phyloP scores from a whole-genome alignment of 2,329 filamentous ascomycete species.

The Cordyceps cateniannulata region DNA sequence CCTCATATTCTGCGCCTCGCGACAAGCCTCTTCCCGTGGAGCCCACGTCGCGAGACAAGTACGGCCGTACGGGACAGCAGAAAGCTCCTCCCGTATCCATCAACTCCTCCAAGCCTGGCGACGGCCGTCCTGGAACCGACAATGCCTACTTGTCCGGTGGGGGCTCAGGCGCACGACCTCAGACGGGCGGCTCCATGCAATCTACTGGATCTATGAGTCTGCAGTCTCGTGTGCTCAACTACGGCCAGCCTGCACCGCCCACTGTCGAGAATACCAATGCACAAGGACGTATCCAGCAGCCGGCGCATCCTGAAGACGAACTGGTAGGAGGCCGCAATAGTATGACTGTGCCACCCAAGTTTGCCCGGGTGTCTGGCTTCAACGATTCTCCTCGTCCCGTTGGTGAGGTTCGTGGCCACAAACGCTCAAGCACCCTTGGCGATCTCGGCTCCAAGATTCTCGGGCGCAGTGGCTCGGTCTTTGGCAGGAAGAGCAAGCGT shows the following conservation, averaged over 20 bases:
- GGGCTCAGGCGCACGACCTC: slow-evolving; percentile 53
- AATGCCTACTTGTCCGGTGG: slow-evolving; percentile 36
- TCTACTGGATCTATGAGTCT: slow-evolving; percentile 61
- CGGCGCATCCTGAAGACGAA: slow-evolving; percentile 54
- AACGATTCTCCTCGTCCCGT: slow-evolving; percentile 42
- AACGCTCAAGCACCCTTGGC: slow-evolving; percentile 68
- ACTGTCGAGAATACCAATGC: slow-evolving; percentile 83
- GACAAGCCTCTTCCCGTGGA: slow-evolving; percentile 58
- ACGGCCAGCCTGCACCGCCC: slow-evolving; percentile 82
- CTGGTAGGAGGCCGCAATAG: slow-evolving; percentile 52
- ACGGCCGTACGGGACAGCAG: slow-evolving; percentile 16
- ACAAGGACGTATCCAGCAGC: slow-evolving; percentile 84
- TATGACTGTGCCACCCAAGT: slow-evolving; percentile 53
- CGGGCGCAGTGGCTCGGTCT: slow-evolving; percentile 75
- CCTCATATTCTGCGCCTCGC: slow-evolving; percentile 27
- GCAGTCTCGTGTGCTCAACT: slow-evolving; percentile 53
- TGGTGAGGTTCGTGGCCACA: slow-evolving; percentile 51
- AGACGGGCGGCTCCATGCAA: slow-evolving; percentile 75
- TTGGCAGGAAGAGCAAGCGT: slow-evolving; percentile 54
- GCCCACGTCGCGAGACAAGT: slow-evolving; percentile 29
- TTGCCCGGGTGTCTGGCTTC: slow-evolving; percentile 52
- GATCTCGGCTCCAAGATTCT: slow-evolving; percentile 80
- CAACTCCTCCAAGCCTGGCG: neutral
- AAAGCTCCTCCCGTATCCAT: slow-evolving; percentile 18
- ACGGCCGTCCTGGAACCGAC: slow-evolving; percentile 31